These are phyloP conservation scores for Edaphochlamys debaryana DNA, from an alignment of 139 green algal species.

Conservation along the genomic window DNA sequence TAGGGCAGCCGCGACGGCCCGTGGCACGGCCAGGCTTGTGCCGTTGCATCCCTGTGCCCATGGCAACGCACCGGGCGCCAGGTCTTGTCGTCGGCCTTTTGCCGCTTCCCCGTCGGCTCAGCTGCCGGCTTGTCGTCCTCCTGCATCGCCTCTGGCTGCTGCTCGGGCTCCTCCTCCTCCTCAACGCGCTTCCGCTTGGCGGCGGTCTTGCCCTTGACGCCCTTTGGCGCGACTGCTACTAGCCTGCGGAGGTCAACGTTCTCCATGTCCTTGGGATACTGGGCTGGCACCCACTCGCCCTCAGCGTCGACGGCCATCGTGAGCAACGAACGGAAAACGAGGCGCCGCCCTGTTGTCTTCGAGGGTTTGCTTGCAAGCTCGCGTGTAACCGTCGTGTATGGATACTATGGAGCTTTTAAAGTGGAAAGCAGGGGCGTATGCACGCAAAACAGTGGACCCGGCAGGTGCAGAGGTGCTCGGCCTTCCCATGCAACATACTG, in stretches of 20 bases:
- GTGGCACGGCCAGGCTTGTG: too few relatives aligned
- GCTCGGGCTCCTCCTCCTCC: neutral
- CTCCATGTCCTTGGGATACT: slow-evolving; percentile 21
- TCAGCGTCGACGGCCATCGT: slow-evolving; percentile 20
- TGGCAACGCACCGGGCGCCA: slow-evolving; percentile 56
- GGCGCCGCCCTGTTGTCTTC: neutral
- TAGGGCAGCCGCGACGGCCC: too few relatives aligned
- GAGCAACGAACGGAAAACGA: too few relatives aligned
- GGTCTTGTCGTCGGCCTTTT: slow-evolving; percentile 34
- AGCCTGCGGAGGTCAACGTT: slow-evolving; percentile 7
- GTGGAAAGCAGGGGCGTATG: neutral
- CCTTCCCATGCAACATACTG: too few relatives aligned
- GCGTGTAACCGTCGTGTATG: too few relatives aligned
- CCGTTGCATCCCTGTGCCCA: too few relatives aligned
- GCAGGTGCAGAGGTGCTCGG: too few relatives aligned
- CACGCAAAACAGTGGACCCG: too few relatives aligned
- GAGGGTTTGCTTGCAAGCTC: too few relatives aligned
- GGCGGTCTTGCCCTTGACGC: slow-evolving; percentile 3
- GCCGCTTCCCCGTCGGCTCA: slow-evolving; percentile 22
- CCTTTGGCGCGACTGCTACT: slow-evolving; percentile 7
- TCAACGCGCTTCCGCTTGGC: slow-evolving; percentile 18
- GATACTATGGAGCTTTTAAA: too few relatives aligned
- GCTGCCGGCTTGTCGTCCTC: slow-evolving; percentile 20
- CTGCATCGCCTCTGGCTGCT: neutral
- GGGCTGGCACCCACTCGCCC: slow-evolving; percentile 8